Percentiles rank a stretch among this genome's conserved stretches.
Evolutionary conservation across 108 stramenopile species (phyloP).

Genomic region (Pseudonitzschia multiseries): DNA sequence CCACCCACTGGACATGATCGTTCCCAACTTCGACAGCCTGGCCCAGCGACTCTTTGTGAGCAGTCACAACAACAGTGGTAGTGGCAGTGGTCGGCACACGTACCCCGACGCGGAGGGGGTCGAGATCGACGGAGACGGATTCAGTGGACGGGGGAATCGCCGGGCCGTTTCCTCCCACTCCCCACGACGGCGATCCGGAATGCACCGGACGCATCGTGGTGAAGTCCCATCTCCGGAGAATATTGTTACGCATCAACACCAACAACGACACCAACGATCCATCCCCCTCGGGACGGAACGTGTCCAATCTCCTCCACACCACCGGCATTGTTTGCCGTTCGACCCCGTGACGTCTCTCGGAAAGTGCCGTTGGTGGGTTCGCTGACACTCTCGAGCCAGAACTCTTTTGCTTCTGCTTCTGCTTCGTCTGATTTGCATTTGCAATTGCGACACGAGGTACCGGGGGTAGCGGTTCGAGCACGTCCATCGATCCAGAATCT

Average conservation of each 20-base stretch:
- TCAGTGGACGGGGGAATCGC: conserved; percentile 65
- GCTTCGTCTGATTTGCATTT: conserved; percentile 22
- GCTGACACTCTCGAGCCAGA: conserved; percentile 22
- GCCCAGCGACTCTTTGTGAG: background rate
- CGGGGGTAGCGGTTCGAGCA: conserved; percentile 10
- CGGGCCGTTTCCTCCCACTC: conserved; percentile 50
- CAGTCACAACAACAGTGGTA: background rate
- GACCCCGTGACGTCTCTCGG: conserved; percentile 43
- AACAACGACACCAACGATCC: no score
- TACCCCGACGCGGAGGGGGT: conserved; percentile 59
- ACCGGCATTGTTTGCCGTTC: conserved; percentile 28
- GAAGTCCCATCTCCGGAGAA: conserved; percentile 47
- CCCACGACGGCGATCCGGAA: conserved; percentile 24
- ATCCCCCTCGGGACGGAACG: no score
- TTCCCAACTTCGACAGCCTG: background rate
- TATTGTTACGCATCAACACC: background rate
- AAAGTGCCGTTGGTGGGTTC: conserved; percentile 35
- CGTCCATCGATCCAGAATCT: conserved; percentile 52
- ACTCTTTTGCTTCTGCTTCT: conserved; percentile 14
- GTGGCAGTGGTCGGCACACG: conserved; percentile 1
- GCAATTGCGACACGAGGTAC: background rate
- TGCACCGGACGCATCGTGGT: conserved; percentile 31
- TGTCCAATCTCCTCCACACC: background rate
- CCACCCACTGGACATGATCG: conserved; percentile 56
- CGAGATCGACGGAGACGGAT: conserved; percentile 40